Evolutionary conservation across 2,329 filamentous ascomycete species (phyloP).

Genomic region (Hypoxylon sp.): DNA sequence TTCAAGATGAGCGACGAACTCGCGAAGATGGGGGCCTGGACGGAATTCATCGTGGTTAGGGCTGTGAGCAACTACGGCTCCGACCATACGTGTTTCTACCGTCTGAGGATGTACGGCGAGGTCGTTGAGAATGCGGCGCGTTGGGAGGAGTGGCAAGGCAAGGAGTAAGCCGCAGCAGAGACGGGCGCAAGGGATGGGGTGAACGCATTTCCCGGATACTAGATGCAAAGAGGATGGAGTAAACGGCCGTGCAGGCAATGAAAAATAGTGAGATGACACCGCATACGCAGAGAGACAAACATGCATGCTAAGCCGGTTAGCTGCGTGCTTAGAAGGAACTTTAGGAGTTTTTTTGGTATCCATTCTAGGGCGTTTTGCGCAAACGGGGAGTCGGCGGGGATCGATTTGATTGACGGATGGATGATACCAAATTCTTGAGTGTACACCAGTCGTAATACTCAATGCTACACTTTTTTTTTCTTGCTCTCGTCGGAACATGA

Average conservation of each 20-base stretch:
- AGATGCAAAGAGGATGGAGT: neutral
- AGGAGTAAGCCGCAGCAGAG: neutral
- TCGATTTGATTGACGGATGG: constrained; percentile 12
- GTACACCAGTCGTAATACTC: constrained; percentile 37
- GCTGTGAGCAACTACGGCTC: constrained; percentile 72
- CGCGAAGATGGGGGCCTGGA: constrained; percentile 61
- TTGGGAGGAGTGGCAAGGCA: constrained; percentile 2
- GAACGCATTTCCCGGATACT: neutral
- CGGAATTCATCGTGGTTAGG: constrained; percentile 68
- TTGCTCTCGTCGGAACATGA: neutral
- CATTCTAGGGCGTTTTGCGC: constrained; percentile 4
- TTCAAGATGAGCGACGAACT: constrained; percentile 68
- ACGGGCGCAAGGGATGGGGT: neutral
- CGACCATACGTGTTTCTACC: constrained; percentile 76
- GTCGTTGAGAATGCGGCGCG: constrained; percentile 37
- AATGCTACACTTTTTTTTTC: constrained; percentile 36
- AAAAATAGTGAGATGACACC: neutral
- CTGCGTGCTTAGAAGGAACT: constrained; percentile 7
- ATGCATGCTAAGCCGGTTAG: neutral
- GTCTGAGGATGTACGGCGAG: constrained; percentile 71
- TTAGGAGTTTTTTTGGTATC: constrained; percentile 19
- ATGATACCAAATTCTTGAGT: constrained; percentile 46
- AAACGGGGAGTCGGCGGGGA: constrained; percentile 5
- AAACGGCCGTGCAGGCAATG: neutral
- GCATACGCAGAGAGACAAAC: neutral